phyloP scores from a whole-genome alignment of 306 rosid species.

The Sechiopsis laciniata region DNA sequence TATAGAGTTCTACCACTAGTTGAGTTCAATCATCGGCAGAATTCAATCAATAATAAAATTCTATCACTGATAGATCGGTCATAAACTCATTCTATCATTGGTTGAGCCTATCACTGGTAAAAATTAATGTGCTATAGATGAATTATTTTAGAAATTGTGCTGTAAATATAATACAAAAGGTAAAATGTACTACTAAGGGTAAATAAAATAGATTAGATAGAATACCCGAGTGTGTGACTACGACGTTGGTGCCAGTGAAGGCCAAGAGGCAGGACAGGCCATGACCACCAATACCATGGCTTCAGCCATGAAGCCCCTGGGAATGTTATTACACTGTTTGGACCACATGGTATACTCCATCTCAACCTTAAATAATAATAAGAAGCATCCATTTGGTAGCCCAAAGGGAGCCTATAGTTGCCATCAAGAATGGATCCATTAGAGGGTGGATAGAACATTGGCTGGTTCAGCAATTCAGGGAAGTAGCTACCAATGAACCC shows the following conservation, averaged over 20 bases:
- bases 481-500: slow-evolving; percentile 85
- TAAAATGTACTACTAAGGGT: too few species aligned
- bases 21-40: too few species aligned
- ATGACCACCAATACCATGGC: slow-evolving; percentile 99
- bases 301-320: slow-evolving; percentile 95
- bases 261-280: slow-evolving; percentile 96
- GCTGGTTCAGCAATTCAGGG: slow-evolving; percentile 76
- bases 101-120: too few species aligned
- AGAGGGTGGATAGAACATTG: slow-evolving; percentile 65
- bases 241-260: slow-evolving; percentile 78
- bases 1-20: too few species aligned
- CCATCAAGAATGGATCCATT: slow-evolving; percentile 72
- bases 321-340: slow-evolving; percentile 91
- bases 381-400: slow-evolving; percentile 99
- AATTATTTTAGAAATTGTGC: too few species aligned
- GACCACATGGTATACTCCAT: slow-evolving; percentile 95
- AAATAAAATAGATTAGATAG: neutral
- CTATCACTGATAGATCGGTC: too few species aligned
- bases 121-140: too few species aligned
- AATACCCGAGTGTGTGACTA: slow-evolving; percentile 66
- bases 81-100: too few species aligned
- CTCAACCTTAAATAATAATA: slow-evolving; percentile 76
- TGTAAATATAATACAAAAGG: too few species aligned
- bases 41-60: too few species aligned
- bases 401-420: slow-evolving; percentile 80